Conservation (phyloP, 1,284 basidiomycete genomes). For the Ustilago lituana region DNA sequence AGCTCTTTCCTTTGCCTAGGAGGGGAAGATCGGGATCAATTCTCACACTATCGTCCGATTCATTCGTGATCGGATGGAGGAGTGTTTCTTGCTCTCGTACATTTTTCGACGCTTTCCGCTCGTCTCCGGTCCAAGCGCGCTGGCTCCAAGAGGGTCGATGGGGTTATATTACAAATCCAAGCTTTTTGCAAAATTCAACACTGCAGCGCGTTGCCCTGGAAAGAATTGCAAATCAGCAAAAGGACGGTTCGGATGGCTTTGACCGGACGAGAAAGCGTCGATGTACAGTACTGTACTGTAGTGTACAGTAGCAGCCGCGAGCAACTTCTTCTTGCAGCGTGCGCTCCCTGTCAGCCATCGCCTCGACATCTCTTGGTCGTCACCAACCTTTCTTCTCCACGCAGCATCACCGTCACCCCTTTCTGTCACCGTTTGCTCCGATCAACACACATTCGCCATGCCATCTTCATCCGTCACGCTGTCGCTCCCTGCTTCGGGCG, state of each 20-base stretch:
- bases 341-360: slow-evolving; percentile 18
- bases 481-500: slow-evolving; percentile 30
- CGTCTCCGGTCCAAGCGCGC: slow-evolving; percentile 11
- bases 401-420: slow-evolving; percentile 1
- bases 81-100: slow-evolving; percentile 15
- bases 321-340: slow-evolving; percentile 17
- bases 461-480: slow-evolving; percentile 48
- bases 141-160: too few relatives aligned
- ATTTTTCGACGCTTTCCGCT: slow-evolving; percentile 8
- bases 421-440: slow-evolving; percentile 3
- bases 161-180: slow-evolving; percentile 42
- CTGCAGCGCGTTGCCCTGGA: too few relatives aligned
- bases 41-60: too few relatives aligned
- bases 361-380: slow-evolving; percentile 15
- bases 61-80: slow-evolving; percentile 14
- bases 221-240: slow-evolving; percentile 10
- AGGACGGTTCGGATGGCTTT: slow-evolving; percentile 15
- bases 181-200: background rate
- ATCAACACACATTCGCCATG: slow-evolving; percentile 30
- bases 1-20: too few relatives aligned
- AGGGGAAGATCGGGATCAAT: too few relatives aligned
- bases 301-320: too few relatives aligned
- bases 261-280: slow-evolving; percentile 5
- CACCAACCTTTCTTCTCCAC: slow-evolving; percentile 6
- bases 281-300: too few relatives aligned